Evolutionary conservation across 257 asterid genomes (phyloP).

Genomic region (Phtheirospermum japonicum): DNA sequence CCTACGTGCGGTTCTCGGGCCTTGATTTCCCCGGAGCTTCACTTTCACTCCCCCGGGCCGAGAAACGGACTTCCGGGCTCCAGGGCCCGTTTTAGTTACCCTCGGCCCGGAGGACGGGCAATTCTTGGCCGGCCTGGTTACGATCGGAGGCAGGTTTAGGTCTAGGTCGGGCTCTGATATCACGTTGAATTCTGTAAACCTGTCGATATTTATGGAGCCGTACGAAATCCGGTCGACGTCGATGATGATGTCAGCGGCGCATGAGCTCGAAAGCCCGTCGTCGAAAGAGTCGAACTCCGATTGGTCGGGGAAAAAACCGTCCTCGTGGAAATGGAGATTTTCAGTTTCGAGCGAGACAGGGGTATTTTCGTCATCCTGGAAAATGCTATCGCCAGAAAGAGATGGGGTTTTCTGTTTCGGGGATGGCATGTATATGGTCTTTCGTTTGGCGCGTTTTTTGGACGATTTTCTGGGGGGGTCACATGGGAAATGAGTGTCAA

Average conservation of each 20-base stretch:
- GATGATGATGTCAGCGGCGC: conserved; percentile 58
- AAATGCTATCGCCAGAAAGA: background rate
- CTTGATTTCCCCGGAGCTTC: conserved; percentile 40
- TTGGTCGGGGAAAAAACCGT: too few species aligned
- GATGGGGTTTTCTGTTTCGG: conserved; percentile 34
- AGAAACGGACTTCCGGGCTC: conserved; percentile 43
- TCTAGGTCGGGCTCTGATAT: conserved; percentile 37
- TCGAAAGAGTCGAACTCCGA: conserved; percentile 5
- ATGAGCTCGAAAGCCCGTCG: conserved; percentile 20
- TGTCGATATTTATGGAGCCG: conserved; percentile 14
- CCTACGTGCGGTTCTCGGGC: too few species aligned
- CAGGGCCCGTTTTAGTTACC: background rate
- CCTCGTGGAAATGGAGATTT: background rate
- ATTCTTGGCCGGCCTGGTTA: background rate
- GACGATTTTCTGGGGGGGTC: conserved; percentile 57
- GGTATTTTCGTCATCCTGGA: conserved; percentile 16
- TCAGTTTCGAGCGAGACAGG: conserved; percentile 27
- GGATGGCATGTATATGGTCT: conserved; percentile 72
- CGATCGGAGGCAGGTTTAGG: conserved; percentile 42
- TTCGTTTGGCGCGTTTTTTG: conserved; percentile 46
- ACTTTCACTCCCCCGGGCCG: conserved; percentile 33
- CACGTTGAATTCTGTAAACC: conserved; percentile 27
- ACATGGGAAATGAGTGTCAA: conserved; percentile 35
- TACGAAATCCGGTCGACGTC: conserved; percentile 41
- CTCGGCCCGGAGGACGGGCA: too few species aligned